phyloP scores from a whole-genome alignment of 345 rosid genomes.

The Microcos paniculata region DNA sequence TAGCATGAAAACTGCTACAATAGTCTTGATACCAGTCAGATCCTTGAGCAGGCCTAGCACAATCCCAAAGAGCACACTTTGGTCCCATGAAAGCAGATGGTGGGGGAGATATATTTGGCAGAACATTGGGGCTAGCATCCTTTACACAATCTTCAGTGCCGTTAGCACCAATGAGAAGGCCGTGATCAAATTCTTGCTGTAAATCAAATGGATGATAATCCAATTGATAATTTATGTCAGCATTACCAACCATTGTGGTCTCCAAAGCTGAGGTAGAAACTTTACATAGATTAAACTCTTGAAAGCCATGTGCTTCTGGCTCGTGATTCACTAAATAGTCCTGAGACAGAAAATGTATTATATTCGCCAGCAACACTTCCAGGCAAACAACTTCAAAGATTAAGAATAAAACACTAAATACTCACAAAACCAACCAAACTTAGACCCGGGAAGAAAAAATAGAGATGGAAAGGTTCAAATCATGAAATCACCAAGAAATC shows the following conservation, averaged over 20 bases:
- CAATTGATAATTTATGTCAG: constrained; percentile 44
- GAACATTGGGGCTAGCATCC: constrained; percentile 31
- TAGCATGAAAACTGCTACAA: constrained; percentile 76
- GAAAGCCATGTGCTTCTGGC: constrained; percentile 37
- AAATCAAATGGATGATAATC: constrained; percentile 47
- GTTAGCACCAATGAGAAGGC: constrained; percentile 32
- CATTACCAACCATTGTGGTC: constrained; percentile 28
- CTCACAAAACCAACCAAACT: background rate
- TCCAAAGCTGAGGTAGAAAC: constrained; percentile 32
- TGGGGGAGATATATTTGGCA: constrained; percentile 49
- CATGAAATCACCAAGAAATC: background rate
- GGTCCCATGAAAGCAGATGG: constrained; percentile 87
- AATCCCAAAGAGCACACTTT: constrained; percentile 92
- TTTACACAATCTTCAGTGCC: constrained; percentile 30
- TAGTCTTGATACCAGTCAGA: constrained; percentile 54
- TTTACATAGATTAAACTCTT: constrained; percentile 46
- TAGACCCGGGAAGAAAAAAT: background rate
- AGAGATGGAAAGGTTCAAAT: background rate
- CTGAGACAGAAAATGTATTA: constrained; percentile 35
- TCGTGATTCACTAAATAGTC: constrained; percentile 34
- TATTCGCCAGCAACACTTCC: constrained; percentile 10
- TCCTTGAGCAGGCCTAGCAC: constrained; percentile 80
- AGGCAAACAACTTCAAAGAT: background rate
- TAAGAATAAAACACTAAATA: background rate
- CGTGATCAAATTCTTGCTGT: constrained; percentile 45